phyloP scores from a whole-genome alignment of 148 eudicot genomes.

The Rheum nobile region DNA sequence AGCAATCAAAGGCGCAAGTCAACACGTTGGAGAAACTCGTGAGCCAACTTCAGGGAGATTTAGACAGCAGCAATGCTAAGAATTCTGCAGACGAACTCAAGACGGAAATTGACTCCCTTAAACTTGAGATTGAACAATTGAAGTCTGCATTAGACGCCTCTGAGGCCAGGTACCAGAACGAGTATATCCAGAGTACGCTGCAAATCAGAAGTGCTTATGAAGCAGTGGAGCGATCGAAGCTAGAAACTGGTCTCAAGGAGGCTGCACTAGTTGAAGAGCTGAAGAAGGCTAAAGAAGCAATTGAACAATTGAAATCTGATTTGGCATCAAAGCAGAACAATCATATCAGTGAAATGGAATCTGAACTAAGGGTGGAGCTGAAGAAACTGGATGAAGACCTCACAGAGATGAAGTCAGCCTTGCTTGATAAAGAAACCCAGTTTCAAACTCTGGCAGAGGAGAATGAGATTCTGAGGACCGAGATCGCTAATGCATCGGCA shows the following conservation, averaged over 20 bases:
- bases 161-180: conserved; percentile 57
- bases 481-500: conserved; percentile 20
- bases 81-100: conserved; percentile 19
- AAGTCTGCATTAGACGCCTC: conserved; percentile 54
- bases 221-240: conserved; percentile 40
- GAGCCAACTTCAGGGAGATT: conserved; percentile 28
- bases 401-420: conserved; percentile 23
- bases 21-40: conserved; percentile 40
- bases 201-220: conserved; percentile 70
- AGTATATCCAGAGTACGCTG: conserved; percentile 52
- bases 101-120: conserved; percentile 38
- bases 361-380: conserved; percentile 14
- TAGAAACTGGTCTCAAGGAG: conserved; percentile 40
- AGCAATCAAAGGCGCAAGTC: conserved; percentile 42
- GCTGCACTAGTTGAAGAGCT: conserved; percentile 40
- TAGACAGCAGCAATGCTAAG: conserved; percentile 5
- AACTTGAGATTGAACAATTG: conserved; percentile 30
- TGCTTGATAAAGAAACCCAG: conserved; percentile 49
- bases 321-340: conserved; percentile 25
- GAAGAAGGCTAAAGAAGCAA: conserved; percentile 22
- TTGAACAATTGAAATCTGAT: conserved; percentile 43
- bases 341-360: conserved; percentile 22
- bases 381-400: conserved; percentile 30
- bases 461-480: conserved; percentile 46
- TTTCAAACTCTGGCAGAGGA: conserved; percentile 36